Percentiles rank a stretch among this genome's conserved stretches.
phyloP scores from a whole-genome alignment of 2,329 filamentous ascomycete genomes.

The Penicillium nordicum region DNA sequence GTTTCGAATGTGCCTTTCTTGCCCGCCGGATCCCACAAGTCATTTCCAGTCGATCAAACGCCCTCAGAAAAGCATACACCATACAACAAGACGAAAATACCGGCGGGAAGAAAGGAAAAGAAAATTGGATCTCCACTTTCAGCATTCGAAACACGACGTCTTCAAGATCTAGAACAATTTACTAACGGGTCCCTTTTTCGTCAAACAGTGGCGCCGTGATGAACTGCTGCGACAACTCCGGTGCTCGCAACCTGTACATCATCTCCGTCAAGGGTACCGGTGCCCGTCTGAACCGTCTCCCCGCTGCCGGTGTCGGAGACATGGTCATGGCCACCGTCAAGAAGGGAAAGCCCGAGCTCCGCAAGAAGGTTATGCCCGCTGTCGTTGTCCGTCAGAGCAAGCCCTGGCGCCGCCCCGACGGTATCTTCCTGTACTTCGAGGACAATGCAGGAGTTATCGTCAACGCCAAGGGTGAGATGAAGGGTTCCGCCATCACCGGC shows the following conservation, averaged over 20 bases:
- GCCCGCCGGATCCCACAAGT: slow-evolving; percentile 9
- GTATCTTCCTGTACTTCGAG: slow-evolving; percentile 99
- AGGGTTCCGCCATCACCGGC: slow-evolving; percentile 98
- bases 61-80: neutral
- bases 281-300: slow-evolving; percentile 94
- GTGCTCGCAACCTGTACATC: slow-evolving; percentile 98
- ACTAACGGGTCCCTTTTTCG: slow-evolving; percentile 20
- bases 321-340: slow-evolving; percentile 99
- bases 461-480: slow-evolving; percentile 99
- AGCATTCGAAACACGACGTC: slow-evolving; percentile 16
- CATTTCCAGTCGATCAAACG: slow-evolving; percentile 12
- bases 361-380: slow-evolving; percentile 99
- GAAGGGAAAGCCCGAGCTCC: slow-evolving; percentile 99
- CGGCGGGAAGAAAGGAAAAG: slow-evolving; percentile 5
- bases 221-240: slow-evolving; percentile 99
- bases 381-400: slow-evolving; percentile 99
- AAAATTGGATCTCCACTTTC: slow-evolving; percentile 7
- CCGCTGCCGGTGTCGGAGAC: slow-evolving; percentile 95
- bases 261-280: slow-evolving; percentile 99
- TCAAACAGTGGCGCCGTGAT: slow-evolving; percentile 85
- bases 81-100: neutral
- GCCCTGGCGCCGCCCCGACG: slow-evolving; percentile 98
- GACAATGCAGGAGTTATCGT: slow-evolving; percentile 99
- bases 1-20: slow-evolving; percentile 11
- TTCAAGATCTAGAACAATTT: slow-evolving; percentile 16